These are phyloP conservation scores for Blastocystis sp. DNA, from an alignment of 352 stramenopile species.

Conservation along the genomic window DNA sequence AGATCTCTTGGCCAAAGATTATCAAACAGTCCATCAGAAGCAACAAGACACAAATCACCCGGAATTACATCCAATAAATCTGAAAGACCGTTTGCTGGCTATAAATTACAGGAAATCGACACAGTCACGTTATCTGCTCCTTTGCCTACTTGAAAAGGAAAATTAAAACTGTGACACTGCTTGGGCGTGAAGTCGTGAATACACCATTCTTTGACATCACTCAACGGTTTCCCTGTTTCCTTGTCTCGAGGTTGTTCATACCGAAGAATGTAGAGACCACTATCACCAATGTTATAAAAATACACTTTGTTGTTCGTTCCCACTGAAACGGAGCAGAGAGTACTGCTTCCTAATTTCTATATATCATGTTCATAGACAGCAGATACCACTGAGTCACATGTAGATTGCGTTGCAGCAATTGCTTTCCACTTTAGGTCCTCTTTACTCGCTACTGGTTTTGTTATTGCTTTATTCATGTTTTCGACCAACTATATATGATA, in stretches of 20 bases:
- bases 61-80: not conserved
- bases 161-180: slow-evolving; percentile 30
- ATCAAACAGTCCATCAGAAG: slow-evolving; percentile 15
- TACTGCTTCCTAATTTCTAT: slow-evolving; percentile 19
- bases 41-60: slow-evolving; percentile 4
- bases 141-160: slow-evolving; percentile 12
- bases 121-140: slow-evolving; percentile 2
- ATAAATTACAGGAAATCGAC: not conserved
- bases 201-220: not conserved
- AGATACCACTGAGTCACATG: not conserved
- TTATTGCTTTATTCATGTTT: slow-evolving; percentile 1
- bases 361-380: not conserved
- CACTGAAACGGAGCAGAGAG: not conserved
- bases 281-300: slow-evolving; percentile 31
- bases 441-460: not conserved
- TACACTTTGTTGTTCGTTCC: slow-evolving; percentile 20
- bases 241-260: not conserved
- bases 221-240: not conserved
- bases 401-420: not conserved
- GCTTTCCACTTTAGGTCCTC: slow-evolving; percentile 28
- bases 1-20: slow-evolving; percentile 11
- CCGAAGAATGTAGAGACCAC: not conserved
- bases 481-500: not conserved
- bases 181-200: slow-evolving; percentile 5
- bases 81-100: not conserved